Percentiles rank a stretch among this genome's conserved stretches.
Conservation (phyloP, 2,329 filamentous ascomycete species). For the Ceratocystis alfenasii region DNA sequence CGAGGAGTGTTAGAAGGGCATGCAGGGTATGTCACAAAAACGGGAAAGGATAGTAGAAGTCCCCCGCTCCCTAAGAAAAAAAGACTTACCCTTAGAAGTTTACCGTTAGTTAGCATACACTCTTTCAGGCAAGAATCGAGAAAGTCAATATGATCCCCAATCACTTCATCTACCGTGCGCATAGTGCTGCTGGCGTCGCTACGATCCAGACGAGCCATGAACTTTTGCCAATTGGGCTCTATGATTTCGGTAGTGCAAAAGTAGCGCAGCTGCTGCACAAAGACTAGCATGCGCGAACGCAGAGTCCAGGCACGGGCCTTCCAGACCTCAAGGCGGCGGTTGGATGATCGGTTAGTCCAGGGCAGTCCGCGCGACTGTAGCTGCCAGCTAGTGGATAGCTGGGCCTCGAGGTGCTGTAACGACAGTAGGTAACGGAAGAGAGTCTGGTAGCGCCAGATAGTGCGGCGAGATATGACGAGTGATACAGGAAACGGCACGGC, state of each 20-base stretch:
- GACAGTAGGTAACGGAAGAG: conserved; percentile 90
- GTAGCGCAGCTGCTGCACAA: conserved; percentile 91
- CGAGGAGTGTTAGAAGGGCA: not conserved
- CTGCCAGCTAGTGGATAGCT: conserved; percentile 79
- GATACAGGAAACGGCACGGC: conserved; percentile 89
- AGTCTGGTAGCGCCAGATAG: conserved; percentile 90
- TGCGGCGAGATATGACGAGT: conserved; percentile 89
- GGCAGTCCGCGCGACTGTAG: conserved; percentile 69
- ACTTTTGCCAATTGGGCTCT: conserved; percentile 88
- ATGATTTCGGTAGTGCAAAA: conserved; percentile 97
- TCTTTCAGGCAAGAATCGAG: conserved; percentile 95
- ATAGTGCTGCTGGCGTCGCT: conserved; percentile 35
- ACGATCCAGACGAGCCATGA: conserved; percentile 75
- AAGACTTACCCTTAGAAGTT: conserved; percentile 64
- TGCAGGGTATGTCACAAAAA: not conserved
- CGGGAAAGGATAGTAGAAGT: not conserved
- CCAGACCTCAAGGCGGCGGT: conserved; percentile 70
- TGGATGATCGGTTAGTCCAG: conserved; percentile 72
- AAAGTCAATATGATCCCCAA: conserved; percentile 99
- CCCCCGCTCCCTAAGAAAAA: not conserved
- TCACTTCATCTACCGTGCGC: conserved; percentile 87
- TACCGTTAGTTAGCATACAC: conserved; percentile 97
- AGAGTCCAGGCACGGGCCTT: conserved; percentile 88
- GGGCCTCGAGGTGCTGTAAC: conserved; percentile 75
- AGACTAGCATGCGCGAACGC: conserved; percentile 86